These are phyloP conservation scores for Plasmodium cynomolgi DNA, from an alignment of 169 alveolate genomes.

Conservation along the genomic window DNA sequence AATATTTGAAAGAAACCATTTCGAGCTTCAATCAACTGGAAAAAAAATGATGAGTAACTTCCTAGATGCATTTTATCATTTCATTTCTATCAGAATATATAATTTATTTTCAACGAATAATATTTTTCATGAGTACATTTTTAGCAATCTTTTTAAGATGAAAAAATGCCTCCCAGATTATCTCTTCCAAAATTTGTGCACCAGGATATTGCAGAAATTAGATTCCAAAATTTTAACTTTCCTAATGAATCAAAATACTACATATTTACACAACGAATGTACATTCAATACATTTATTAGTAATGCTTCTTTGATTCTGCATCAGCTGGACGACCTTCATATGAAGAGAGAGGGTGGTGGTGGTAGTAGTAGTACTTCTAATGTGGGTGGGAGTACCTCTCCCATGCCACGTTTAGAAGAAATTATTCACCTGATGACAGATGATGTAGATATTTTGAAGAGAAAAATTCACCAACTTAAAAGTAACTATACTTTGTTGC, in stretches of 20 bases:
- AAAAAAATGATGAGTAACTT: constrained; percentile 67
- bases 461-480: constrained; percentile 40
- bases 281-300: constrained; percentile 23
- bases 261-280: constrained; percentile 51
- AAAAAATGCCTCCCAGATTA: constrained; percentile 29
- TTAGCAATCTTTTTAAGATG: constrained; percentile 46
- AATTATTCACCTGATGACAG: constrained; percentile 39
- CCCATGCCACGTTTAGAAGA: constrained; percentile 43
- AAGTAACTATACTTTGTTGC: constrained; percentile 15
- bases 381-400: not conserved
- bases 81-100: constrained; percentile 57
- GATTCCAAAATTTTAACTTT: constrained; percentile 36
- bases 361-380: too few species aligned
- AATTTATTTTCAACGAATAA: constrained; percentile 42
- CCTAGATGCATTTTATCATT: constrained; percentile 71
- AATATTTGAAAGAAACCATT: constrained; percentile 40
- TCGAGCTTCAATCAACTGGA: constrained; percentile 31
- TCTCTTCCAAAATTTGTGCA: constrained; percentile 8
- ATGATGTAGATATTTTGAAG: constrained; percentile 40
- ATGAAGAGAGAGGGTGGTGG: not conserved
- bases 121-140: constrained; percentile 53
- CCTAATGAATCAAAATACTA: constrained; percentile 23
- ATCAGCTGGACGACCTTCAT: constrained; percentile 18
- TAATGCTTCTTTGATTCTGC: constrained; percentile 13
- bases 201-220: constrained; percentile 32